Conservation (phyloP, 371 early-diverging fungal genomes). For the Conidiobolus incongruus region DNA sequence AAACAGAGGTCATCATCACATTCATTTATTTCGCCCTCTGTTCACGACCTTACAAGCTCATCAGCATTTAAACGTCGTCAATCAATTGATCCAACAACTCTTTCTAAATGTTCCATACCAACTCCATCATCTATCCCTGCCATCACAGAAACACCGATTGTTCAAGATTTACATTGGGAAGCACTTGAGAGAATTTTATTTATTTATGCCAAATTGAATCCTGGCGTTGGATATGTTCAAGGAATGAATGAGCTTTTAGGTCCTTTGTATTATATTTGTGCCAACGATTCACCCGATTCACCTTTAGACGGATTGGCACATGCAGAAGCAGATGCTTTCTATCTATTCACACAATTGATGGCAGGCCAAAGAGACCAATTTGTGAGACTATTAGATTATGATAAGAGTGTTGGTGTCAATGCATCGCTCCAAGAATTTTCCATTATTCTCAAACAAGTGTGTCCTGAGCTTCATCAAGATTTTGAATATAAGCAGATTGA, state of each 20-base stretch:
- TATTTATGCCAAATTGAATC: conserved; percentile 64
- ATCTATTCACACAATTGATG: conserved; percentile 48
- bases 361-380: conserved; percentile 57
- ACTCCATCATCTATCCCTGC: background rate
- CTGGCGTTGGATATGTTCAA: conserved; percentile 72
- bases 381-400: conserved; percentile 34
- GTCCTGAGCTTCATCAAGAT: conserved; percentile 34
- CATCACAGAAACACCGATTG: background rate
- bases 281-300: conserved; percentile 20
- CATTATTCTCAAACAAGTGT: conserved; percentile 22
- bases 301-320: conserved; percentile 15
- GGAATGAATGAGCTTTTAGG: conserved; percentile 82
- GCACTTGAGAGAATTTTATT: conserved; percentile 61
- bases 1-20: background rate
- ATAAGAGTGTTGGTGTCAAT: conserved; percentile 33
- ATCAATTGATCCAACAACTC: conserved; percentile 13
- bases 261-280: conserved; percentile 62
- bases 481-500: conserved; percentile 35
- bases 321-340: conserved; percentile 75
- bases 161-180: conserved; percentile 51
- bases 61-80: conserved; percentile 38
- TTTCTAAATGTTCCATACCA: conserved; percentile 5
- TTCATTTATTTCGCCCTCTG: background rate
- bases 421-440: conserved; percentile 35
- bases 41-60: conserved; percentile 28